These are phyloP conservation scores for Macadamia integrifolia DNA, from an alignment of 164 flowering plant genomes.

Conservation along the genomic window DNA sequence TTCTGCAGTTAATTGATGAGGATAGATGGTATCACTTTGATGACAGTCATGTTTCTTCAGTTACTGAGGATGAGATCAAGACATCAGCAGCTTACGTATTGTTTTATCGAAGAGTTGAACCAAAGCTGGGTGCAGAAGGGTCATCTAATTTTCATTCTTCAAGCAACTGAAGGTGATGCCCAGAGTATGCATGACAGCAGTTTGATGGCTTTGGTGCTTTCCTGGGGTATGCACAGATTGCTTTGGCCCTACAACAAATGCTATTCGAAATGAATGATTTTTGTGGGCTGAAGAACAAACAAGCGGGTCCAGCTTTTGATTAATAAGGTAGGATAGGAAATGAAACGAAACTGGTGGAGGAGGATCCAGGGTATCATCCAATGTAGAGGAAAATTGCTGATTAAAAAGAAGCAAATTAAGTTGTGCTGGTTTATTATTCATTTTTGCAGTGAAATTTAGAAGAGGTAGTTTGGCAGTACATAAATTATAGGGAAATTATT, in stretches of 20 bases:
- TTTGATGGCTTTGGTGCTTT: constrained; percentile 8
- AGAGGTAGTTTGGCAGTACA: no score
- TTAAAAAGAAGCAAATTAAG: not conserved
- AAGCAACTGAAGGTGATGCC: constrained; percentile 7
- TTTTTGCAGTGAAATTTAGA: no score
- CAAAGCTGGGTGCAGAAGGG: constrained; percentile 23
- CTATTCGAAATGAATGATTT: not conserved
- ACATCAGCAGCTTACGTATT: constrained; percentile 86
- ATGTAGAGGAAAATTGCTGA: not conserved
- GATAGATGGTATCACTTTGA: constrained; percentile 90
- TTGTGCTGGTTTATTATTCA: not conserved
- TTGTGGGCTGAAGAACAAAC: no score
- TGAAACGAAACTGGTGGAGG: no score
- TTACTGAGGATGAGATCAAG: constrained; percentile 57
- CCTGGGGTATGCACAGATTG: not conserved
- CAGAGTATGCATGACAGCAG: not conserved
- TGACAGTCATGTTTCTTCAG: constrained; percentile 71
- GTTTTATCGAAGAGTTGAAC: constrained; percentile 57
- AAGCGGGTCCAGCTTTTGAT: no score
- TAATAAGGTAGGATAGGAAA: not conserved
- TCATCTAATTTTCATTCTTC: constrained; percentile 20
- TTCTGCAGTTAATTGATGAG: constrained; percentile 67
- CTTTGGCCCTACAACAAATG: not conserved
- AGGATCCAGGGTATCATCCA: not conserved
- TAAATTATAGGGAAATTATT: no score